Evolutionary conservation across 768 basidiomycete genomes (phyloP).

Genomic region (Pulveroboletus ravenelii): DNA sequence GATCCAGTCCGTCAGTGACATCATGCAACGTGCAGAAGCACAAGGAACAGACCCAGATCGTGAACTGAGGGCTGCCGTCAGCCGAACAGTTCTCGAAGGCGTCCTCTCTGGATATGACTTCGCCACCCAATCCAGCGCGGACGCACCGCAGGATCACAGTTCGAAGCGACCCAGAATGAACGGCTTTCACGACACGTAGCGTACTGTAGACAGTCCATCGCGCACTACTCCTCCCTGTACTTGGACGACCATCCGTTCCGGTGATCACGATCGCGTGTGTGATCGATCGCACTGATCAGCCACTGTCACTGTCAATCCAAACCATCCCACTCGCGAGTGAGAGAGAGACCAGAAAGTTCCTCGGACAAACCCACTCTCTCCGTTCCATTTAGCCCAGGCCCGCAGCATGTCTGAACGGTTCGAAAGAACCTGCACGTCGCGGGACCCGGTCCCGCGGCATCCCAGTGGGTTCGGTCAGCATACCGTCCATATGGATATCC

Average conservation of each 20-base stretch:
- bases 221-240: slow-evolving; percentile 9
- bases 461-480: slow-evolving; percentile 17
- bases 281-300: slow-evolving; percentile 32
- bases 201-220: slow-evolving; percentile 7
- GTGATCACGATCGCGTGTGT: slow-evolving; percentile 31
- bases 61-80: slow-evolving; percentile 57
- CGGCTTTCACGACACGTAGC: slow-evolving; percentile 5
- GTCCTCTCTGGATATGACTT: slow-evolving; percentile 58
- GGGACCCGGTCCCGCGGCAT: slow-evolving; percentile 6
- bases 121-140: slow-evolving; percentile 22
- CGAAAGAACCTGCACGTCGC: slow-evolving; percentile 12
- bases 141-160: slow-evolving; percentile 7
- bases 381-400: slow-evolving; percentile 14
- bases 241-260: slow-evolving; percentile 23
- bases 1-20: slow-evolving; percentile 59
- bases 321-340: neutral
- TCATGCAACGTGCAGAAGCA: slow-evolving; percentile 56
- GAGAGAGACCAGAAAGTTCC: neutral
- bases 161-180: slow-evolving; percentile 27
- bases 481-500: neutral
- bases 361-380: slow-evolving; percentile 19
- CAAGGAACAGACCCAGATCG: slow-evolving; percentile 65
- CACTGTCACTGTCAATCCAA: slow-evolving; percentile 20
- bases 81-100: slow-evolving; percentile 60
- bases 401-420: slow-evolving; percentile 18